phyloP scores from a whole-genome alignment of 371 early-diverging fungal genomes.

The Circinella minor region DNA sequence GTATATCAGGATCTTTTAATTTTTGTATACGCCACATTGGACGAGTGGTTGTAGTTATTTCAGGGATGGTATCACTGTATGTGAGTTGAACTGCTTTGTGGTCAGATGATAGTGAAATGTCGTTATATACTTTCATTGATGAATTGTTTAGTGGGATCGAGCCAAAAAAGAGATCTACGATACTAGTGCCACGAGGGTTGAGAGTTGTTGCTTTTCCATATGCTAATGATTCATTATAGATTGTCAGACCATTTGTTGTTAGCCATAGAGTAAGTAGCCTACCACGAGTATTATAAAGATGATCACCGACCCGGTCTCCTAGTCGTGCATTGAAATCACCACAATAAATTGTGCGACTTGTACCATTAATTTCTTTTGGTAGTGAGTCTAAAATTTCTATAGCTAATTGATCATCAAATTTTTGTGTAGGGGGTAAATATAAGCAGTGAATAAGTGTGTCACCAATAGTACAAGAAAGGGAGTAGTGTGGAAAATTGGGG shows the following conservation, averaged over 20 bases:
- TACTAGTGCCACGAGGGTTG: conserved; percentile 9
- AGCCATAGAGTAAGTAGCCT: too few relatives aligned
- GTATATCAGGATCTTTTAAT: neutral
- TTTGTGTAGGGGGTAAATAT: neutral
- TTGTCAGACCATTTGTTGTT: neutral
- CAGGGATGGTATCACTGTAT: neutral
- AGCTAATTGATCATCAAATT: neutral
- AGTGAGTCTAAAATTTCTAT: neutral
- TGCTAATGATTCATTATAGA: too few relatives aligned
- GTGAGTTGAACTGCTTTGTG: conserved; percentile 4
- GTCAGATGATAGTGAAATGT: neutral
- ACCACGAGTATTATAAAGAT: too few relatives aligned
- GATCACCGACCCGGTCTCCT: conserved; percentile 5
- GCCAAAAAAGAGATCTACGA: conserved; percentile 15
- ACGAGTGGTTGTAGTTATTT: neutral
- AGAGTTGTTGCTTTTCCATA: conserved; percentile 3
- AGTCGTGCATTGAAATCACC: conserved; percentile 10
- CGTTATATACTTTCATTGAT: neutral
- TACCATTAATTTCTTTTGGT: neutral
- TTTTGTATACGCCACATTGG: neutral
- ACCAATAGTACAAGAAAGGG: neutral
- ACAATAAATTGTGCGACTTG: neutral
- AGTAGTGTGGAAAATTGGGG: neutral
- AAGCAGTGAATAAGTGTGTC: conserved; percentile 1
- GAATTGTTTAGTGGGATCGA: neutral